These are phyloP conservation scores for Sabuloglossum arenarium DNA, from an alignment of 495 filamentous ascomycete species.

Conservation along the genomic window DNA sequence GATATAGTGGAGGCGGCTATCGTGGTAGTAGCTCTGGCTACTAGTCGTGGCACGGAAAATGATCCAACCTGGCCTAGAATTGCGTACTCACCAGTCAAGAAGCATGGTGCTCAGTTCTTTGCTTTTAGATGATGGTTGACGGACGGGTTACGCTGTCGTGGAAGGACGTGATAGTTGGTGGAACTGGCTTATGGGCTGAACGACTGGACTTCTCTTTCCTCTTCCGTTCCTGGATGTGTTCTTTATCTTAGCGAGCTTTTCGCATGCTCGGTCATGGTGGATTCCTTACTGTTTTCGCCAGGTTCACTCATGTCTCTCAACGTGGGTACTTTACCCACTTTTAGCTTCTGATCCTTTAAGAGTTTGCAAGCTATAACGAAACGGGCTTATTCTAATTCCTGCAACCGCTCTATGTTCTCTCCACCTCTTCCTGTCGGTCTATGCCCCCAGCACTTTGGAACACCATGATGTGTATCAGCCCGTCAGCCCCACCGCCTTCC, in stretches of 20 bases:
- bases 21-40: background rate
- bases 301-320: background rate
- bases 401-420: slow-evolving; percentile 11
- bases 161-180: background rate
- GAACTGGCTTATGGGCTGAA: background rate
- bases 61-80: background rate
- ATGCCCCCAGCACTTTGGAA: slow-evolving; percentile 28
- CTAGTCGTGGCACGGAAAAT: background rate
- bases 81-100: background rate
- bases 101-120: background rate
- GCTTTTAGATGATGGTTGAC: slow-evolving; percentile 1
- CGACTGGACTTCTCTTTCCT: background rate
- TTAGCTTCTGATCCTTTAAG: background rate
- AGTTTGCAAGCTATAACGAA: background rate
- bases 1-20: slow-evolving; percentile 7
- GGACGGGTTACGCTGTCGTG: background rate
- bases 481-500: background rate
- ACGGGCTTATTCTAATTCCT: background rate
- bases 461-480: slow-evolving; percentile 13
- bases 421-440: slow-evolving; percentile 37
- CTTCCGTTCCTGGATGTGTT: background rate
- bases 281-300: slow-evolving; percentile 1
- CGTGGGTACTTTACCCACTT: background rate
- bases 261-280: background rate
- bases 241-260: slow-evolving; percentile 1